phyloP scores from a whole-genome alignment of 306 rosid genomes.

The Luffa aegyptiaca region DNA sequence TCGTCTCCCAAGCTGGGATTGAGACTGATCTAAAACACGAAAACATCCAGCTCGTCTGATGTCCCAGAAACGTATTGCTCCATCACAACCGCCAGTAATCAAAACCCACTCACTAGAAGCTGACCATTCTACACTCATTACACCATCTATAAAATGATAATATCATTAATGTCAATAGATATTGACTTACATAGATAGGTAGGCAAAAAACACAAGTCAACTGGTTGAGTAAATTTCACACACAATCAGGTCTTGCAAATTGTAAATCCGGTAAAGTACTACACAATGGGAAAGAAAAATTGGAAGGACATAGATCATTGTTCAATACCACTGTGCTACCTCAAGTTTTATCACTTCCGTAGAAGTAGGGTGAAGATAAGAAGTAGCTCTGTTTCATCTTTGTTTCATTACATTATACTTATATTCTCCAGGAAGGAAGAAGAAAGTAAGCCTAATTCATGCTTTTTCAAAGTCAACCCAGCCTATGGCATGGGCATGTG shows the following conservation, averaged over 20 bases:
- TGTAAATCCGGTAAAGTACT: neutral
- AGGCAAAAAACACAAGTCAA: neutral
- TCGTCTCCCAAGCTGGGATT: conserved; percentile 84
- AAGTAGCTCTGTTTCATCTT: neutral
- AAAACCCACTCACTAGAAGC: conserved; percentile 84
- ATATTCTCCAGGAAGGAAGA: neutral
- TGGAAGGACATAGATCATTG: neutral
- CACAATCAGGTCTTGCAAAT: neutral
- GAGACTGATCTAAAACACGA: conserved; percentile 75
- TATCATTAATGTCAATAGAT: neutral
- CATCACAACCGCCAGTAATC: conserved; percentile 92
- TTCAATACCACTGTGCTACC: neutral
- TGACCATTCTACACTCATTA: conserved; percentile 89
- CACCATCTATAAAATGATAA: conserved; percentile 52
- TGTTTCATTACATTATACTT: neutral
- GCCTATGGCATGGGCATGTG: neutral
- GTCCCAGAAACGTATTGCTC: conserved; percentile 97
- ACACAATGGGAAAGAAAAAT: neutral
- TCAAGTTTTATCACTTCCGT: neutral
- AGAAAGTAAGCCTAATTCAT: neutral
- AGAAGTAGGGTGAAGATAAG: neutral
- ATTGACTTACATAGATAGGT: neutral
- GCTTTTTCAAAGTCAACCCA: neutral
- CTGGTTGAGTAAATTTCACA: neutral
- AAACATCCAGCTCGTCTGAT: conserved; percentile 89